phyloP scores from a whole-genome alignment of 2,329 filamentous ascomycete species.

The Trichoderma sp. region DNA sequence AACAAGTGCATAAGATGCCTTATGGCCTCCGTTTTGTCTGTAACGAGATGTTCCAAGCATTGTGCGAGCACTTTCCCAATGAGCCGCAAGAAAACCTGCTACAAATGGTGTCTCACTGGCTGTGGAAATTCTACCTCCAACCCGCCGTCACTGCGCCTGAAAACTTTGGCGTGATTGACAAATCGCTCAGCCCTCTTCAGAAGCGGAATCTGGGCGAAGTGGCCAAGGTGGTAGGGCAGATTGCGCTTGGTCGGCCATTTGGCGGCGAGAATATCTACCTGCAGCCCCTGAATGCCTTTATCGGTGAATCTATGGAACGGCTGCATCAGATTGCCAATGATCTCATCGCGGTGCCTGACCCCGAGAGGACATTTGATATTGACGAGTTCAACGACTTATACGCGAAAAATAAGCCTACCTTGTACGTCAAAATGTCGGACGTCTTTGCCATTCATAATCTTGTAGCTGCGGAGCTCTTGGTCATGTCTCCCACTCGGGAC shows the following conservation, averaged over 20 bases:
- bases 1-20: constrained; percentile 82
- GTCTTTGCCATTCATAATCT: constrained; percentile 95
- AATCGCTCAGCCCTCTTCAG: constrained; percentile 83
- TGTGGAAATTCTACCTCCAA: constrained; percentile 93
- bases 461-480: constrained; percentile 74
- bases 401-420: constrained; percentile 89
- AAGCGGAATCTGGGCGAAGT: constrained; percentile 91
- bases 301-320: constrained; percentile 80
- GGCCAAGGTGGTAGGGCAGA: constrained; percentile 85
- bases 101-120: constrained; percentile 84
- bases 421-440: constrained; percentile 99
- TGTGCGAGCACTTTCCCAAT: constrained; percentile 74
- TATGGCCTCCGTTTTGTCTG: constrained; percentile 89
- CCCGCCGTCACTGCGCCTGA: constrained; percentile 88
- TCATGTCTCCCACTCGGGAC: constrained; percentile 77
- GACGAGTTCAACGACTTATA: constrained; percentile 99
- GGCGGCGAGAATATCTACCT: constrained; percentile 94
- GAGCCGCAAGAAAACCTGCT: constrained; percentile 78
- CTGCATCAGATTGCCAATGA: constrained; percentile 74
- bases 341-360: constrained; percentile 80
- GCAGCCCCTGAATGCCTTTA: constrained; percentile 89
- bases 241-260: constrained; percentile 85
- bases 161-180: constrained; percentile 89
- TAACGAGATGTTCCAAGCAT: constrained; percentile 78
- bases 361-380: constrained; percentile 92